Conservation (phyloP, 768 basidiomycete genomes). For the Vararia minispora region DNA sequence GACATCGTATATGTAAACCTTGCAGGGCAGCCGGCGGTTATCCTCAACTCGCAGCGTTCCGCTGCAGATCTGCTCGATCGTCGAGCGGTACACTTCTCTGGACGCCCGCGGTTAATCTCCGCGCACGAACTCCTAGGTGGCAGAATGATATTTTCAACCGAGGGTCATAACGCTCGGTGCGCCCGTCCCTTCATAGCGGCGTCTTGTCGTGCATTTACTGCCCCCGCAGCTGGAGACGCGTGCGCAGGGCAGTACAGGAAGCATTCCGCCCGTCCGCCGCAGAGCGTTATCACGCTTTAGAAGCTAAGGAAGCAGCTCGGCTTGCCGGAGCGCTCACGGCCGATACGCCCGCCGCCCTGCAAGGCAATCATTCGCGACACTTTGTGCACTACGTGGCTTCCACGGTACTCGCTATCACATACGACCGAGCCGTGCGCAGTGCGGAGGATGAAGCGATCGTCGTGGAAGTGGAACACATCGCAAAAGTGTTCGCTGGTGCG, state of each 20-base stretch:
- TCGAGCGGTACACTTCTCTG: constrained; percentile 20
- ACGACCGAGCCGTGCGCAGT: constrained; percentile 3
- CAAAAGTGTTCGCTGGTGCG: constrained; percentile 1
- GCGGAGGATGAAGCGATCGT: constrained; percentile 1
- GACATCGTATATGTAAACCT: constrained; percentile 17
- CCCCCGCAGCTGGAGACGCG: too few species aligned
- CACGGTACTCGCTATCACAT: constrained; percentile 2
- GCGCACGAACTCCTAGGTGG: constrained; percentile 11
- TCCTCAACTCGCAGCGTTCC: constrained; percentile 19
- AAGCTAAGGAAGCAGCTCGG: constrained; percentile 2
- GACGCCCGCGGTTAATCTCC: constrained; percentile 12
- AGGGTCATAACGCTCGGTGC: too few species aligned
- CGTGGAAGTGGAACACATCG: neutral
- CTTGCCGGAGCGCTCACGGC: neutral
- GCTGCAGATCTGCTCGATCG: constrained; percentile 21
- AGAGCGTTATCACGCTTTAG: constrained; percentile 1
- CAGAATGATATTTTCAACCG: constrained; percentile 10
- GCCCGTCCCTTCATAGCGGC: too few species aligned
- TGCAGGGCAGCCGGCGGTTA: constrained; percentile 13
- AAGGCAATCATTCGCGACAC: too few species aligned
- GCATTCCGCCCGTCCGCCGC: neutral
- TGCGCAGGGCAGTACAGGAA: too few species aligned
- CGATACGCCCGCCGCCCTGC: neutral
- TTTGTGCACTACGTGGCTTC: constrained; percentile 2
- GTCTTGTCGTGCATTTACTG: too few species aligned